These are phyloP conservation scores for Blastocystis hominis DNA, from an alignment of 352 stramenopile genomes.

Conservation along the genomic window DNA sequence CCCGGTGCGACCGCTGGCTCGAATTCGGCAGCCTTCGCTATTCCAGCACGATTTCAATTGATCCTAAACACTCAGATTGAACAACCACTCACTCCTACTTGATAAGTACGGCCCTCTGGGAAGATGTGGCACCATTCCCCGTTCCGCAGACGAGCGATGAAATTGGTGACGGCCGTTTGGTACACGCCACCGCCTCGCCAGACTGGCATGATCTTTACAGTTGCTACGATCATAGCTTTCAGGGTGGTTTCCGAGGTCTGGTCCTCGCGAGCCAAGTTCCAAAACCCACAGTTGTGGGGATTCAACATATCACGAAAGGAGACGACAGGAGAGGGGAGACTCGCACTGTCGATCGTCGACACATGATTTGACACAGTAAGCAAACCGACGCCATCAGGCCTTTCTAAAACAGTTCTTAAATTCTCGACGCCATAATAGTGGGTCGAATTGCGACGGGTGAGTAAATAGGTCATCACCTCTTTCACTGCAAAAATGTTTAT, in stretches of 20 bases:
- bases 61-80: constrained; percentile 8
- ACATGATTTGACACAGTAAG: constrained; percentile 41
- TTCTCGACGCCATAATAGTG: constrained; percentile 35
- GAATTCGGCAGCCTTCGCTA: not conserved
- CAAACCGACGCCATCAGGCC: constrained; percentile 18
- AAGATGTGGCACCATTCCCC: constrained; percentile 55
- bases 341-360: constrained; percentile 25
- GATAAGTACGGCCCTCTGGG: constrained; percentile 43
- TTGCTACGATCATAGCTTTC: not conserved
- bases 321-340: not conserved
- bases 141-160: constrained; percentile 23
- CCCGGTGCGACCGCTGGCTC: constrained; percentile 9
- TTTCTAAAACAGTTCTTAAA: not conserved
- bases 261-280: constrained; percentile 40
- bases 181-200: constrained; percentile 29
- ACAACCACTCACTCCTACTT: not conserved
- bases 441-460: constrained; percentile 15
- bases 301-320: constrained; percentile 39
- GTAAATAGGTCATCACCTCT: constrained; percentile 3
- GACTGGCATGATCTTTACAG: constrained; percentile 45
- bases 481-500: constrained; percentile 36
- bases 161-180: constrained; percentile 26
- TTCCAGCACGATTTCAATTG: constrained; percentile 30
- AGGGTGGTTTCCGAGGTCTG: constrained; percentile 2
- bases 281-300: constrained; percentile 22